These are phyloP conservation scores for Lentinula boryana DNA, from an alignment of 768 basidiomycete genomes.

Conservation along the genomic window DNA sequence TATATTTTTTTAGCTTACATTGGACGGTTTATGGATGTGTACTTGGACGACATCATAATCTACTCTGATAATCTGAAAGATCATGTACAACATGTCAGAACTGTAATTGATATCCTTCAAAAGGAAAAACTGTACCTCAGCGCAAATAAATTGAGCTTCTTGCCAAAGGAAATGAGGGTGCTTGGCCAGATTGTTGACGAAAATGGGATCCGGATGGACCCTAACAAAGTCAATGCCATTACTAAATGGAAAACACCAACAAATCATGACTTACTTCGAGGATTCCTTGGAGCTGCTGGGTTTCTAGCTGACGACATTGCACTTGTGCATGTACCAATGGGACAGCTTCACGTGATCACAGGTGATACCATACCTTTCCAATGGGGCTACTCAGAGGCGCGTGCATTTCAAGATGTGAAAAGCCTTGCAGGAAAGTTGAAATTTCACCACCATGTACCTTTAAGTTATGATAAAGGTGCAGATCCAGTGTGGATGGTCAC, in stretches of 20 bases:
- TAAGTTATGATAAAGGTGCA: constrained; percentile 5
- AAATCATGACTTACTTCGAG: constrained; percentile 18
- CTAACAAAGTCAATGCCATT: constrained; percentile 23
- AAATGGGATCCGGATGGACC: constrained; percentile 24
- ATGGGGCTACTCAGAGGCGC: no score
- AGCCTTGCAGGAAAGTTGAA: no score
- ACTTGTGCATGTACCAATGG: constrained; percentile 20
- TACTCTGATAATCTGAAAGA: constrained; percentile 24
- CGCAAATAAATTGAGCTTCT: constrained; percentile 20
- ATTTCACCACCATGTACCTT: constrained; percentile 7
- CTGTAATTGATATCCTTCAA: constrained; percentile 20
- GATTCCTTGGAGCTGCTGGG: constrained; percentile 26
- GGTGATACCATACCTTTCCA: neutral
- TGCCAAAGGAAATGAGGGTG: constrained; percentile 17
- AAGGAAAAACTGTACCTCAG: constrained; percentile 24
- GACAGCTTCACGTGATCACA: constrained; percentile 11
- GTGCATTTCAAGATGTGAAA: no score
- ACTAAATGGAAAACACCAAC: constrained; percentile 19
- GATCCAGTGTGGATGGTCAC: constrained; percentile 10
- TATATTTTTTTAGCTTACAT: constrained; percentile 19
- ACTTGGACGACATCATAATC: constrained; percentile 31
- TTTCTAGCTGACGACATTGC: constrained; percentile 19
- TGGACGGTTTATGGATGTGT: constrained; percentile 26
- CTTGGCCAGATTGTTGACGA: constrained; percentile 21
- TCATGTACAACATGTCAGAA: constrained; percentile 17